Evolutionary conservation across 768 basidiomycete genomes (phyloP).

Genomic region (Rhodotorula paludigena): DNA sequence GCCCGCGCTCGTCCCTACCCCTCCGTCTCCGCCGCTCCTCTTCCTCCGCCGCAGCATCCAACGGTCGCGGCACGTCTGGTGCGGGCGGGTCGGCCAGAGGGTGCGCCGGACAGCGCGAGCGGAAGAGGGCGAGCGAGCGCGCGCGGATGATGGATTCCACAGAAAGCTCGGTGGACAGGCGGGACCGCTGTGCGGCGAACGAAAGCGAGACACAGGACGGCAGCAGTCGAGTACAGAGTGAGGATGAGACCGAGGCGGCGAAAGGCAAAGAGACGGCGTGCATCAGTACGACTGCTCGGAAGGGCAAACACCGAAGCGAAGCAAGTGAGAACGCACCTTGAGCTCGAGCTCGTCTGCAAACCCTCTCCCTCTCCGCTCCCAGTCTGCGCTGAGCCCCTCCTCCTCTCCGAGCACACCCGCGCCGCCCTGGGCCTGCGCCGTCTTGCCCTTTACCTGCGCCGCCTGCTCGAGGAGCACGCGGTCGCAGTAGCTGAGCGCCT

Average conservation of each 20-base stretch:
- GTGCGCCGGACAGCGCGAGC: conserved; percentile 18
- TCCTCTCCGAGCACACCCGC: neutral
- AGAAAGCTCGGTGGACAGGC: conserved; percentile 10
- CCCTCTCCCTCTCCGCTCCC: conserved; percentile 10
- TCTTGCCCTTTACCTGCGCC: too few relatives aligned
- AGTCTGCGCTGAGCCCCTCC: conserved; percentile 15
- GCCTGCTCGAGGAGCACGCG: neutral
- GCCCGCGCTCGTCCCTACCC: conserved; percentile 27
- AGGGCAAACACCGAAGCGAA: too few relatives aligned
- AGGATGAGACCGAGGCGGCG: neutral
- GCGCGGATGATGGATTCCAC: conserved; percentile 26
- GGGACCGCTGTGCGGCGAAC: neutral
- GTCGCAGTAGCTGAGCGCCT: conserved; percentile 24
- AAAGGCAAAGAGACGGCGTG: neutral
- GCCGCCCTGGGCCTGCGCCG: too few relatives aligned
- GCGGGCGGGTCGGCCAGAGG: neutral
- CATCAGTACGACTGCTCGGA: too few relatives aligned
- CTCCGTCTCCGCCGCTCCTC: conserved; percentile 1
- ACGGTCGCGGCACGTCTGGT: neutral
- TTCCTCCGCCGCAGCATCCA: neutral
- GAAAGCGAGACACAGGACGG: neutral
- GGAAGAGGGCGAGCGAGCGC: conserved; percentile 17
- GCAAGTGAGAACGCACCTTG: conserved; percentile 7
- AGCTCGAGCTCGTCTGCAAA: conserved; percentile 2
- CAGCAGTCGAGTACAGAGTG: too few relatives aligned